These are phyloP conservation scores for Tulasnella sp. DNA, from an alignment of 768 basidiomycete genomes.

Conservation along the genomic window DNA sequence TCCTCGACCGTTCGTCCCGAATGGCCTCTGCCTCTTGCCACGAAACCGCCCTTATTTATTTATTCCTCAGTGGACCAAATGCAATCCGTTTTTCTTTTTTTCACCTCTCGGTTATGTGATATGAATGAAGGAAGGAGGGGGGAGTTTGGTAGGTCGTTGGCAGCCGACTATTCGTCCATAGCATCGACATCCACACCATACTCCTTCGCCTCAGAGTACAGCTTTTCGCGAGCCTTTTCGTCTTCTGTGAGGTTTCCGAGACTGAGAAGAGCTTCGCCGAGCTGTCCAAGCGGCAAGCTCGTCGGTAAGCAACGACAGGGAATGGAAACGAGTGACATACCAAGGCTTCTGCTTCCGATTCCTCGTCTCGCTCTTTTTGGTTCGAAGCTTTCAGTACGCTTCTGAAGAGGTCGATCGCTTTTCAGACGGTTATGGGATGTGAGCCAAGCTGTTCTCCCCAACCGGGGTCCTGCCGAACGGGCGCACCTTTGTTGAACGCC, in stretches of 20 bases:
- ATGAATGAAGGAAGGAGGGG: background rate
- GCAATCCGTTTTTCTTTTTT: background rate
- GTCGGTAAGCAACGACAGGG: background rate
- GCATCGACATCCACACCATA: background rate
- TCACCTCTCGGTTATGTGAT: background rate
- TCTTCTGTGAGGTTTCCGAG: slow-evolving; percentile 58
- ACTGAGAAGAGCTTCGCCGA: slow-evolving; percentile 56
- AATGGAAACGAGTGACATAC: background rate
- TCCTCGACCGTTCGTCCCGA: background rate
- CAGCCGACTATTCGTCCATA: background rate
- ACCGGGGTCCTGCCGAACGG: background rate
- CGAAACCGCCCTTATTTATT: slow-evolving; percentile 3
- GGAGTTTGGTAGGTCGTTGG: background rate
- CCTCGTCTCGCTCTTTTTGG: background rate
- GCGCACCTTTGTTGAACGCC: slow-evolving; percentile 31
- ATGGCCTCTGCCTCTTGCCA: background rate
- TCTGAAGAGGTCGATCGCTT: background rate
- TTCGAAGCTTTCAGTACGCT: background rate
- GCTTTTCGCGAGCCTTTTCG: slow-evolving; percentile 47
- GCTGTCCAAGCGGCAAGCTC: slow-evolving; percentile 34
- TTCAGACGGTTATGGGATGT: background rate
- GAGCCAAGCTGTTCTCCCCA: background rate
- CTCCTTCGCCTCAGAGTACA: slow-evolving; percentile 47
- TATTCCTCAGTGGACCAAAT: background rate
- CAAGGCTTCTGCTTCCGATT: background rate